Conservation (phyloP, 176 grass and related monocot species). For the Aegilops sharonensis region DNA sequence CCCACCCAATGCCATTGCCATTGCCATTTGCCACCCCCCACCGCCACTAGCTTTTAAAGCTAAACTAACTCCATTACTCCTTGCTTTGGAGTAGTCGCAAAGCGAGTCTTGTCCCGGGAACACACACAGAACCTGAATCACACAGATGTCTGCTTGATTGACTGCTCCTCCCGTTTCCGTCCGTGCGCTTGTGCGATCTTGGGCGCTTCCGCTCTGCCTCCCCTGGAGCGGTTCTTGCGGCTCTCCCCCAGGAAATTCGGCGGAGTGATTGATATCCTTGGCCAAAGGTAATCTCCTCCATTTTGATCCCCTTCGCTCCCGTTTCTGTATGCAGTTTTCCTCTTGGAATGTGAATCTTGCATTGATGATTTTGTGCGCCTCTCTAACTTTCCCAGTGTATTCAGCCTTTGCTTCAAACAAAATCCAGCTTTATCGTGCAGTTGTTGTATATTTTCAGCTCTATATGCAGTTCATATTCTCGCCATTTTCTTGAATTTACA, state of each 20-base stretch:
- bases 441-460: background rate
- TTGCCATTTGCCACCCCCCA: background rate
- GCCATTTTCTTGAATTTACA: background rate
- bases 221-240: background rate
- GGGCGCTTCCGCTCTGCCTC: background rate
- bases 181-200: background rate
- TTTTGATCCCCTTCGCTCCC: background rate
- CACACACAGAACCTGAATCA: constrained; percentile 22
- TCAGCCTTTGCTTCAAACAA: background rate
- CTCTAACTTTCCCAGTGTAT: background rate
- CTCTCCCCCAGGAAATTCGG: background rate
- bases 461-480: background rate
- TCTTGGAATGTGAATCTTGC: background rate
- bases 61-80: constrained; percentile 33
- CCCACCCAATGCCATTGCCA: background rate
- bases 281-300: constrained; percentile 14
- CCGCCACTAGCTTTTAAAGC: constrained; percentile 37
- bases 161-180: background rate
- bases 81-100: constrained; percentile 46
- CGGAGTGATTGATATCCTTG: background rate
- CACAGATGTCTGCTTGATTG: constrained; percentile 27
- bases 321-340: background rate
- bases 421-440: background rate
- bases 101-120: constrained; percentile 24
- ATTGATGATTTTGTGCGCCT: background rate